Base-by-base conservation (phyloP, 2,329 filamentous ascomycete genomes). In the Apiospora sp. region DNA sequence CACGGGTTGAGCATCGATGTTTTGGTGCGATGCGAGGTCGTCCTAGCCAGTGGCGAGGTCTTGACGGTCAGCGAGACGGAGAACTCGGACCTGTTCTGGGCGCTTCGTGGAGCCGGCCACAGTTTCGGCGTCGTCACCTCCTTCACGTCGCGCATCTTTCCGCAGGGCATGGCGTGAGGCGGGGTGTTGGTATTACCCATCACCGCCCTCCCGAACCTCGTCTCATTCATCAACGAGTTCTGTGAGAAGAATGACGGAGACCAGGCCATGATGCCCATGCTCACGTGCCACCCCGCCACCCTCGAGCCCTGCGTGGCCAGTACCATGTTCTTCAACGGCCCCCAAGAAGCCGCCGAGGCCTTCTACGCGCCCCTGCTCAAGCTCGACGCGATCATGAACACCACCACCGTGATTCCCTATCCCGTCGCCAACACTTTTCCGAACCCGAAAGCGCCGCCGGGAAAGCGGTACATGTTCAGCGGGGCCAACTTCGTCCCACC, bases 1-100 rank as follows among this genome's bases (percentile, higher is more conserved):
- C 82, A 89, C 70, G 91, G 91, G 0, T 82, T 92, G 12, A 76
- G 82, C 4, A 79, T 85, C 13, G 86, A 87, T 73, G 80, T 81
- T 24, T 77, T 87, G 4, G 24, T 85, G 6, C 81, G 81, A 0
- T 81, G 79, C 3, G 77, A 82, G 51, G 78, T 87, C 4, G 82
- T 87, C 0, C 80, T 84, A 2, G 82, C 83, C 13, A 76, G 81
- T 44, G 84, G 83, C 0, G 75, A 75, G 13, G 74, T 83, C 3
- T 78, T 85, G 4, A 80, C 75, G 0, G 82, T 82, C 79, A 87
- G 85, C 1, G 79, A 82, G 16, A 76, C 77, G 0, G 81, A 88
- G 75, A 84, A 90, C 54, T 2, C 75, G 0, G 82, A 84, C 71
- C 79, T 86, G 10, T 84, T 84, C 76, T 85, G 83, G 83, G 84